These are phyloP conservation scores for Sclerotinia borealis DNA, from an alignment of 2,329 filamentous ascomycete genomes.

Conservation along the genomic window DNA sequence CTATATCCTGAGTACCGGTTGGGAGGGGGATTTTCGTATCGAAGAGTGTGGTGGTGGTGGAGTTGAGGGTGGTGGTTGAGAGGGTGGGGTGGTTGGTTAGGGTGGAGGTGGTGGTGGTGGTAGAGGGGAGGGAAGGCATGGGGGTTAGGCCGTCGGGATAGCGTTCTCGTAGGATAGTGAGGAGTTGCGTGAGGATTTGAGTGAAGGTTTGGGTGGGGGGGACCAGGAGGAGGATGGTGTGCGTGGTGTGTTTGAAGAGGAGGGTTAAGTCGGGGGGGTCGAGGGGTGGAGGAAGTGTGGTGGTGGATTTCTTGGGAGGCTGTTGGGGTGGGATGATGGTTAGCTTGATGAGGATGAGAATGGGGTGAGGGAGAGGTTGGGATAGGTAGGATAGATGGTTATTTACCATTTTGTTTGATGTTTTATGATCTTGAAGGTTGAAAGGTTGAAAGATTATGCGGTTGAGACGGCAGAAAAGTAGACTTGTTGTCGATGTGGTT, in stretches of 20 bases:
- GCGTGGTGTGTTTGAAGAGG: slow-evolving; percentile 65
- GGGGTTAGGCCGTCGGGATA: slow-evolving; percentile 46
- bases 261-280: slow-evolving; percentile 47
- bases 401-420: not conserved
- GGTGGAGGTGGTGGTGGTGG: slow-evolving; percentile 23
- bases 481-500: not conserved
- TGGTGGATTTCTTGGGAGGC: not conserved
- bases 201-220: slow-evolving; percentile 51
- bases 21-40: slow-evolving; percentile 28
- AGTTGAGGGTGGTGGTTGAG: slow-evolving; percentile 19
- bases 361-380: not conserved
- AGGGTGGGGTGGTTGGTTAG: not conserved
- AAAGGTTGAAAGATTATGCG: too few relatives aligned
- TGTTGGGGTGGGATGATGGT: not conserved
- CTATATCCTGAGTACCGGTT: slow-evolving; percentile 36
- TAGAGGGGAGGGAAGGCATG: slow-evolving; percentile 17
- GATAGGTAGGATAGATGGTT: not conserved
- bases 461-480: too few relatives aligned
- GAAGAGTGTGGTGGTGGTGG: slow-evolving; percentile 23
- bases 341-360: not conserved
- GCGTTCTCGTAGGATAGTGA: slow-evolving; percentile 50
- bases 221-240: slow-evolving; percentile 64
- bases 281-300: not conserved
- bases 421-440: not conserved
- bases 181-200: slow-evolving; percentile 51